Evolutionary conservation across 1,284 basidiomycete genomes (phyloP).

Genomic region (Kalmanozyma brasiliensis): DNA sequence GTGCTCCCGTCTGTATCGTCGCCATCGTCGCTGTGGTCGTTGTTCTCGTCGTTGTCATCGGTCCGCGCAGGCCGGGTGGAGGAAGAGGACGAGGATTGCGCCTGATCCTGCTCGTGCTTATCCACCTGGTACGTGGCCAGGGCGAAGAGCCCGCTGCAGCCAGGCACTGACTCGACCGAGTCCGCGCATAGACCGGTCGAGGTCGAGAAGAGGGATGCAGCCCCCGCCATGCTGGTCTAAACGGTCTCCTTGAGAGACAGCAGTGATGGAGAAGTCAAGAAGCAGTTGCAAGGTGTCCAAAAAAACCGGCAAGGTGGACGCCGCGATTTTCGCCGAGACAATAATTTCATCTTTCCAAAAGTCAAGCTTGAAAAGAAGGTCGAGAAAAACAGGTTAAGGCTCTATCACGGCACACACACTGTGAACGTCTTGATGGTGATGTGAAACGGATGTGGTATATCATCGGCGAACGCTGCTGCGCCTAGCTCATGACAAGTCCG

Average conservation of each 20-base stretch:
- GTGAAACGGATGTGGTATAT: too few relatives aligned
- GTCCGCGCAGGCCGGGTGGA: neutral
- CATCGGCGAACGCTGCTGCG: too few relatives aligned
- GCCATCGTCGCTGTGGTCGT: slow-evolving; percentile 12
- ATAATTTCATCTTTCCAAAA: neutral
- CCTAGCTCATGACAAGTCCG: slow-evolving; percentile 21
- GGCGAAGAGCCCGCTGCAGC: slow-evolving; percentile 51
- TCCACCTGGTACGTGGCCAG: slow-evolving; percentile 66
- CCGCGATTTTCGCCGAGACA: slow-evolving; percentile 22
- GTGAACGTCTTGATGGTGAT: too few relatives aligned
- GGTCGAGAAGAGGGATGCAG: slow-evolving; percentile 36
- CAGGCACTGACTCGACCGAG: slow-evolving; percentile 62
- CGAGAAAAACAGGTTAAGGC: too few relatives aligned
- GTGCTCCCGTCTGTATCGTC: slow-evolving; percentile 3
- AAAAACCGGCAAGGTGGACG: slow-evolving; percentile 3
- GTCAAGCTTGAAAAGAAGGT: neutral
- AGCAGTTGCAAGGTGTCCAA: neutral
- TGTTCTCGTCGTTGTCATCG: neutral
- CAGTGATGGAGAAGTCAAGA: neutral
- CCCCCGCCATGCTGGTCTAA: slow-evolving; percentile 7
- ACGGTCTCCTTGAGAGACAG: too few relatives aligned
- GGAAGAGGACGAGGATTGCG: slow-evolving; percentile 17
- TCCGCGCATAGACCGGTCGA: slow-evolving; percentile 64
- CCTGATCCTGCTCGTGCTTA: slow-evolving; percentile 45
- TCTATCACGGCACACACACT: too few relatives aligned